Conservation (phyloP, 192 early-diverging fungal genomes). For the Glomus cerebriforme region DNA sequence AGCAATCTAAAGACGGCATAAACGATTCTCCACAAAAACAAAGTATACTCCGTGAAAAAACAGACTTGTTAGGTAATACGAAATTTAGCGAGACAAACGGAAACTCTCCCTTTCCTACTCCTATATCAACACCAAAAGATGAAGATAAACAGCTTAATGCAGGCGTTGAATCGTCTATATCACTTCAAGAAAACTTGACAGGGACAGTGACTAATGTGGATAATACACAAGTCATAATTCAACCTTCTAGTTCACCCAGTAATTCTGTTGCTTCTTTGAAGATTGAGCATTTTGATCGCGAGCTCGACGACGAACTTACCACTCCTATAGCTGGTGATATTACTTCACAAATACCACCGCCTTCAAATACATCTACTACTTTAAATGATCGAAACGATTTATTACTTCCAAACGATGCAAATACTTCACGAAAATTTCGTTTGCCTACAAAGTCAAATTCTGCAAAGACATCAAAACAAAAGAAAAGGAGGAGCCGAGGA, state of each 20-base stretch:
- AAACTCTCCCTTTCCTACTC: not conserved
- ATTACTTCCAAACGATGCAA: not conserved
- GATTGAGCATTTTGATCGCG: not conserved
- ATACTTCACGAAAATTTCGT: not conserved
- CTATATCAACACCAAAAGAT: not conserved
- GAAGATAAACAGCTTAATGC: not conserved
- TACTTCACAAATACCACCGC: not conserved
- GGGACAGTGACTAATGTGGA: not conserved
- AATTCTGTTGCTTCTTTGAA: not conserved
- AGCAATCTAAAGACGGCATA: constrained; percentile 2
- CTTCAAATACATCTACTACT: not conserved
- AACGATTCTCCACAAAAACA: not conserved
- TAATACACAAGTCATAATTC: not conserved
- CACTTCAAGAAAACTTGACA: not conserved
- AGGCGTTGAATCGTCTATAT: not conserved
- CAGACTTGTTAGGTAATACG: not conserved
- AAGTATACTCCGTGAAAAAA: not conserved
- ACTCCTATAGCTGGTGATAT: not conserved
- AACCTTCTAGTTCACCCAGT: not conserved
- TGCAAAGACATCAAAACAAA: not conserved
- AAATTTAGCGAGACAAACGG: not conserved
- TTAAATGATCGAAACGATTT: not conserved
- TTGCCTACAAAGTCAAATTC: not conserved
- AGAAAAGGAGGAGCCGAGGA: not conserved
- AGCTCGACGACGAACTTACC: not conserved